These are phyloP conservation scores for Penicillium cosmopolitanum DNA, from an alignment of 495 filamentous ascomycete genomes.

Conservation along the genomic window DNA sequence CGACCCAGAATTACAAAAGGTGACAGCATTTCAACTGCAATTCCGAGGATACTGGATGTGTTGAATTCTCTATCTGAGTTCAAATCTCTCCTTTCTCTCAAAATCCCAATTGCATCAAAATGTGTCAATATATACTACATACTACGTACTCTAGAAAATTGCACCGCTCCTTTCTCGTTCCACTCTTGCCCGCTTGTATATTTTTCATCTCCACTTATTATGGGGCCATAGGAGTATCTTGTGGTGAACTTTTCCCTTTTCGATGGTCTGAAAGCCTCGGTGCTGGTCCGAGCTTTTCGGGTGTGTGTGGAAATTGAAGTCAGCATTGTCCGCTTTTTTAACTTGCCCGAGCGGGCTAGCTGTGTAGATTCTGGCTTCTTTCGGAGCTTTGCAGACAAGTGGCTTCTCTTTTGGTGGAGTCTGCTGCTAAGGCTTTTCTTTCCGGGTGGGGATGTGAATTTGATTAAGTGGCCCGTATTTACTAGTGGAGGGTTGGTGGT, in stretches of 20 bases:
- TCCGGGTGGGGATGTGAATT: background rate
- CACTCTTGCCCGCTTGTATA: too few species aligned
- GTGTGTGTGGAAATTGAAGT: background rate
- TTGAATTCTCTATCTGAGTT: too few species aligned
- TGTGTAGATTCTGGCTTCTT: background rate
- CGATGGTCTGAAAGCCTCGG: background rate
- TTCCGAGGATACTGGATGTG: too few species aligned
- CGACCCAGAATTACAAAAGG: background rate
- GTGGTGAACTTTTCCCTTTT: background rate
- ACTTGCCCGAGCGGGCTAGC: background rate
- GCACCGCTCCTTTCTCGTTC: too few species aligned
- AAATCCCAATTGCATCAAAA: too few species aligned
- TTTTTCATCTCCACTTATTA: too few species aligned
- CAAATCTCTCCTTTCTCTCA: too few species aligned
- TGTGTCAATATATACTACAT: too few species aligned
- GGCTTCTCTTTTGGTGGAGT: background rate
- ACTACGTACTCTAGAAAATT: too few species aligned
- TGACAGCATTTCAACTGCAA: too few species aligned
- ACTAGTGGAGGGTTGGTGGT: background rate
- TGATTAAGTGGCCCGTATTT: background rate
- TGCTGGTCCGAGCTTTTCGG: background rate
- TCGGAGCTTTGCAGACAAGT: background rate
- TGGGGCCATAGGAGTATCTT: too few species aligned
- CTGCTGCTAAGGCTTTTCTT: background rate
- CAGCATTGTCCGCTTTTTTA: background rate